Evolutionary conservation across 495 filamentous ascomycete species (phyloP).

Genomic region (Podospora pseudoanserina): DNA sequence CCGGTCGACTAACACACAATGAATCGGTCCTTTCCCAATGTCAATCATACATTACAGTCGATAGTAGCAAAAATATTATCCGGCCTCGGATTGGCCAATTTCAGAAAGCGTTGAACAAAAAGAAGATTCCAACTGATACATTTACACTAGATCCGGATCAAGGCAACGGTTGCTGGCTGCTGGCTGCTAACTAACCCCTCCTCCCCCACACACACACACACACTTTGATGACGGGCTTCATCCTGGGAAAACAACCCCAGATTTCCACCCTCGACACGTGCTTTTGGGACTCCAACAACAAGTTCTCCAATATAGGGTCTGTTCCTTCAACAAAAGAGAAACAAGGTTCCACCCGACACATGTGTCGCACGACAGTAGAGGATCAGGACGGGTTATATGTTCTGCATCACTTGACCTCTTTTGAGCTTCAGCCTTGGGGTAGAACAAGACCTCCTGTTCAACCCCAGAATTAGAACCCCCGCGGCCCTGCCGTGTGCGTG

Average conservation of each 20-base stretch:
- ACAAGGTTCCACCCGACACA: background rate
- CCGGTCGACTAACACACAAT: background rate
- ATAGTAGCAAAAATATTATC: background rate
- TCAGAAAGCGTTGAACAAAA: background rate
- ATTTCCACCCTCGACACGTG: background rate
- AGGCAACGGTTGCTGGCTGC: background rate
- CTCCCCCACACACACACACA: background rate
- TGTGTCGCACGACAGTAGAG: background rate
- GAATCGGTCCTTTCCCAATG: background rate
- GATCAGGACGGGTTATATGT: background rate
- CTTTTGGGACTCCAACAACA: background rate
- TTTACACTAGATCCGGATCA: background rate
- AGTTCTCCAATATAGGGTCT: background rate
- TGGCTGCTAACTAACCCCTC: no score
- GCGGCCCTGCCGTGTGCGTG: background rate
- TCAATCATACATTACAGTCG: background rate
- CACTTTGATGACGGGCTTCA: background rate
- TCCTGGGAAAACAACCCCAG: background rate
- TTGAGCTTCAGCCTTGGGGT: background rate
- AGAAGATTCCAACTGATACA: background rate
- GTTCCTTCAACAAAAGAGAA: background rate
- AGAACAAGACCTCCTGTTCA: background rate
- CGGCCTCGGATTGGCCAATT: background rate
- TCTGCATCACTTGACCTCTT: background rate
- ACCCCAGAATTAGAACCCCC: constrained; percentile 1